These are phyloP conservation scores for Agaricus sinodeliciosus DNA, from an alignment of 768 basidiomycete genomes.

Conservation along the genomic window DNA sequence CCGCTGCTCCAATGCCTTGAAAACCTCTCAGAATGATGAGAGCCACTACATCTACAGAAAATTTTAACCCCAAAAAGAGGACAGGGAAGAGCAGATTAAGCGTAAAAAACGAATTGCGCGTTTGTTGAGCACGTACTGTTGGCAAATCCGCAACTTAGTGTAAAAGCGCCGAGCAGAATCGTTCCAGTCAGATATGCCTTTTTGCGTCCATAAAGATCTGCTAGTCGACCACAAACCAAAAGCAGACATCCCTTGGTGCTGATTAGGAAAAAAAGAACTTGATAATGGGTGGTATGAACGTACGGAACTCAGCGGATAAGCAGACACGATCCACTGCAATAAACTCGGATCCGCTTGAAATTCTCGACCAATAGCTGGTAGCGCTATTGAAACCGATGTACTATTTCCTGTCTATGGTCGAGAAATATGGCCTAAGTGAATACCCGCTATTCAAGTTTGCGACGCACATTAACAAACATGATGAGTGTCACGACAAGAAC, in stretches of 20 bases:
- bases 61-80: background rate
- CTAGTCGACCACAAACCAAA: constrained; percentile 70
- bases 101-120: background rate
- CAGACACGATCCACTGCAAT: constrained; percentile 62
- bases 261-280: background rate
- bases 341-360: constrained; percentile 42
- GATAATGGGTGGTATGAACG: background rate
- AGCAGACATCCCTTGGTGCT: constrained; percentile 65
- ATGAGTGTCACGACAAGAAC: constrained; percentile 32
- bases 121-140: constrained; percentile 27
- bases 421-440: background rate
- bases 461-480: constrained; percentile 29
- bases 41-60: constrained; percentile 41
- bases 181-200: constrained; percentile 59
- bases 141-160: constrained; percentile 60
- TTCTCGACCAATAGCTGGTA: constrained; percentile 45
- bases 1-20: constrained; percentile 77
- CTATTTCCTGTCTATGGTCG: constrained; percentile 30
- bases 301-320: constrained; percentile 63
- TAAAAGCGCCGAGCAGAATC: constrained; percentile 43
- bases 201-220: constrained; percentile 76
- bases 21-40: constrained; percentile 70
- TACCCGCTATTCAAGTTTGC: background rate
- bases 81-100: too few species aligned
- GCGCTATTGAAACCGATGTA: constrained; percentile 43